Evolutionary conservation across 2,329 filamentous ascomycete species (phyloP).

Genomic region (Epichloe sibirici): DNA sequence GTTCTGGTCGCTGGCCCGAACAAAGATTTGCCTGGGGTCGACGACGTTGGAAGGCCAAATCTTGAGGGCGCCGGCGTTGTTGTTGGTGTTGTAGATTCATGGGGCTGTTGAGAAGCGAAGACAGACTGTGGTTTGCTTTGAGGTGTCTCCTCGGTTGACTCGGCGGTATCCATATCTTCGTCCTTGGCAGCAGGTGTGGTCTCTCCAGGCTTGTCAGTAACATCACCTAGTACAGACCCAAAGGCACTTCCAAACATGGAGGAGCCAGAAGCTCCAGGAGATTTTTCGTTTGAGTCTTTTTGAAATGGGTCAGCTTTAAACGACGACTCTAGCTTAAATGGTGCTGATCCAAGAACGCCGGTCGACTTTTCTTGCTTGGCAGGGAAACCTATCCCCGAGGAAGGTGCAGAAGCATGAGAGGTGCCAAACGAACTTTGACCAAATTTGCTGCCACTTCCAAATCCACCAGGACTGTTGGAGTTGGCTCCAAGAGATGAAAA

Average conservation of each 20-base stretch:
- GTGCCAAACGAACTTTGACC: slow-evolving; percentile 21
- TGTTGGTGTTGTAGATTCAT: slow-evolving; percentile 35
- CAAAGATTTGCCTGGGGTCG: slow-evolving; percentile 18
- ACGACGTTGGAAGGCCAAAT: slow-evolving; percentile 28
- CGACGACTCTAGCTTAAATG: slow-evolving; percentile 55
- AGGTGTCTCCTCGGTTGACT: slow-evolving; percentile 21
- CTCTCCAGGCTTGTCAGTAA: slow-evolving; percentile 25
- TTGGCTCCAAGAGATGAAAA: slow-evolving; percentile 37
- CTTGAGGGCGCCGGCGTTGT: slow-evolving; percentile 38
- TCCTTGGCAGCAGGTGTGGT: slow-evolving; percentile 30
- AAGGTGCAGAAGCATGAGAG: slow-evolving; percentile 8
- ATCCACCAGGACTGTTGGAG: slow-evolving; percentile 22
- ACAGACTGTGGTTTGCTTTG: slow-evolving; percentile 25
- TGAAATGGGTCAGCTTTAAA: slow-evolving; percentile 53
- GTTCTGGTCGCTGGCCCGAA: slow-evolving; percentile 24
- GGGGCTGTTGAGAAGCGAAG: slow-evolving; percentile 14
- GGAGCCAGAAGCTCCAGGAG: slow-evolving; percentile 27
- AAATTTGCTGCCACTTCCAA: slow-evolving; percentile 27
- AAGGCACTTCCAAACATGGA: slow-evolving; percentile 51
- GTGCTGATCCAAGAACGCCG: slow-evolving; percentile 34
- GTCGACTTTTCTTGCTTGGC: slow-evolving; percentile 17
- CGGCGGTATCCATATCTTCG: slow-evolving; percentile 37
- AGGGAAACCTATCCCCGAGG: slow-evolving; percentile 16
- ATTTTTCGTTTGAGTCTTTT: slow-evolving; percentile 45
- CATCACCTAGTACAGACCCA: slow-evolving; percentile 41